Base-by-base conservation (phyloP, 352 stramenopile species). In the Peronospora belbahrii region DNA sequence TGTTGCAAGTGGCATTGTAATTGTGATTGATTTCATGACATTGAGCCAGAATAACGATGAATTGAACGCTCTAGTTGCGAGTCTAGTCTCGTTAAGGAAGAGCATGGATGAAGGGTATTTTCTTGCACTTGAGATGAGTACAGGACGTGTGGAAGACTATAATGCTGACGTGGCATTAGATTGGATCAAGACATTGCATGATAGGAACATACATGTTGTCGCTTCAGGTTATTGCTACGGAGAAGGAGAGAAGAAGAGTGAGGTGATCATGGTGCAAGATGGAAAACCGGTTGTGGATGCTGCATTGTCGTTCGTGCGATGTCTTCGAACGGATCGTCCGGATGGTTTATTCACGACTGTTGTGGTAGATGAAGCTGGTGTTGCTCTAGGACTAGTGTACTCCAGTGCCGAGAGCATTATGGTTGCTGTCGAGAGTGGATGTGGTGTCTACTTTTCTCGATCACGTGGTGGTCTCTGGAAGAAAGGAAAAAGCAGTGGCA, bases 401-500 rank as follows among this genome's bases (percentile, higher is more conserved):
- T 97, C 88, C 32, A 96, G 83, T 50, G 74, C 74, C 20, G 82
- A 96, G 57, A 97, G 90, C 31, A 84, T 98, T 32, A 41, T 96
- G 30, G 73, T 81, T 7, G 82, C 93, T 2, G 67, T 98, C 14
- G 65, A 81, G 44, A 93, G 68, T 43, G 83, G 85, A 11, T 71
- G 87, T 36, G 95, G 88, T 23, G 90, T 98, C 4, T 98, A 98
- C 73, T 98, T 94, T 65, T 97, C 89, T 24, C 82, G 94, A 3
- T 97, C 88, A 46, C 83, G 93, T 34, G 65, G 79, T 22, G 73
- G 72, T 1, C 68, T 97, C 1, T 98, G 93, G 93, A 88, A 89
- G 51, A 98, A 98, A 64, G 95, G 93, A n/a, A 90, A 98, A 61
- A 97, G 83, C 34, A 97, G 86, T 23, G 95, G 93, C 52, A 91